Evolutionary conservation across 192 early-diverging fungal species (phyloP).

Genomic region (Dispira simplex): DNA sequence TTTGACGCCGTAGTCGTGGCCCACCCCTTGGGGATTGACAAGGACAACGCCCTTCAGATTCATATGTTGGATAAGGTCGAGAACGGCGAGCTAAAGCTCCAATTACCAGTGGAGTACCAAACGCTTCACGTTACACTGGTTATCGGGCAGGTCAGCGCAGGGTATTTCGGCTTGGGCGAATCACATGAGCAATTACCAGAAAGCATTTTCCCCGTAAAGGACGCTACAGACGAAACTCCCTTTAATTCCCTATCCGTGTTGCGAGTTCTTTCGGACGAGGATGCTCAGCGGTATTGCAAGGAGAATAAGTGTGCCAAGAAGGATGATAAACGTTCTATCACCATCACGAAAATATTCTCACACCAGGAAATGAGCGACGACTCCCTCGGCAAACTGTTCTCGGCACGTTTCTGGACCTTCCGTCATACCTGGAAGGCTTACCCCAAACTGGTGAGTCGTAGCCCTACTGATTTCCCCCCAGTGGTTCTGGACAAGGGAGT

Average conservation of each 20-base stretch:
- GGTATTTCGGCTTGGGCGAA: constrained; percentile 24
- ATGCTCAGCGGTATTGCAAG: too few species aligned
- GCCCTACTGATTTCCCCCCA: background rate
- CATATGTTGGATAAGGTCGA: too few species aligned
- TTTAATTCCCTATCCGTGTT: too few species aligned
- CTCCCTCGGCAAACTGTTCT: constrained; percentile 26
- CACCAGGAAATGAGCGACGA: constrained; percentile 20
- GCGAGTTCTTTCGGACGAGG: too few species aligned
- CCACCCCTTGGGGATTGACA: too few species aligned
- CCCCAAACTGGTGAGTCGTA: constrained; percentile 27
- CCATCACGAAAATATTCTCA: constrained; percentile 44
- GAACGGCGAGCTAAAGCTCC: too few species aligned
- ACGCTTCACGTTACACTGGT: constrained; percentile 45
- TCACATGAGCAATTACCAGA: too few species aligned
- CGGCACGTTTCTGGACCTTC: constrained; percentile 28
- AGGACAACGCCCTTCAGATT: too few species aligned
- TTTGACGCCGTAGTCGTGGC: constrained; percentile 46
- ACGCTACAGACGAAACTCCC: too few species aligned
- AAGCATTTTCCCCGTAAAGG: too few species aligned
- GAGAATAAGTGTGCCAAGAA: too few species aligned
- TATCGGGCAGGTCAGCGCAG: constrained; percentile 28
- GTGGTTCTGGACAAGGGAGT: background rate
- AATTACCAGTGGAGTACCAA: constrained; percentile 21
- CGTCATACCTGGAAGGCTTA: constrained; percentile 45
- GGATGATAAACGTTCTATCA: constrained; percentile 7